Evolutionary conservation across 352 stramenopile genomes (phyloP), one percentile per base, ranked within the genome.

Genomic region (Pythium myriotylum): DNA sequence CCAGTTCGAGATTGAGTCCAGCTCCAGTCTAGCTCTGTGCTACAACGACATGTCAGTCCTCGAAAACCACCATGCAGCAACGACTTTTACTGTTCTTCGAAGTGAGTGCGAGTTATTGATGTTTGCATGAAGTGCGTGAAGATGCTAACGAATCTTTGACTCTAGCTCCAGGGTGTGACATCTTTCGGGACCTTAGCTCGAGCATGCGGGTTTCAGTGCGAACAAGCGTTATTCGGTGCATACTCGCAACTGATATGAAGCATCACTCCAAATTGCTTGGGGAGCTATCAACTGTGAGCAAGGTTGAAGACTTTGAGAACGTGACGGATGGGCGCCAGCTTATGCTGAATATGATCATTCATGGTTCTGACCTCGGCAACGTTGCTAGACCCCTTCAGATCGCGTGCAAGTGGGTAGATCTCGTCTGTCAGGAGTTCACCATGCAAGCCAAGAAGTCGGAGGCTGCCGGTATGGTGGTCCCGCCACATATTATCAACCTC

Each of bases 41-140:
- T 97, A 97, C 79, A 96, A 96, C 56, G 88, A 97, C 65, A 80
- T 88, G 13, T 94, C 85, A 3, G 90, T 97, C 22, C 74, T 96
- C 1, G 89, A 96, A 67, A 96, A 94, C 24, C 84, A 96, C 58
- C 88, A 96, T 53, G 76, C 82, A 32, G 83, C 83, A n/a, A 87
- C 72, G 13, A 94, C 85, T 0, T 95, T 93, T 32, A 55, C 64
- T 8, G 75, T 92, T 12, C 65, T 95, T 13, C 68, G 62, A 42
- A 62, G 76, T 85, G 65, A 60, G 77, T 81, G 29, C 12, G 19
- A 32, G 5, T 41, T 20, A n/a, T 16, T n/a, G n/a, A n/a, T n/a
- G n/a, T n/a, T n/a, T n/a, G n/a, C n/a, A n/a, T n/a, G n/a, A n/a
- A n/a, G n/a, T n/a, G n/a, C n/a, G n/a, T n/a, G n/a, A n/a, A 47